Evolutionary conservation across 495 filamentous ascomycete genomes (phyloP), one percentile per base, ranked within the genome.

Genomic region (Lineolata rhizophorae): DNA sequence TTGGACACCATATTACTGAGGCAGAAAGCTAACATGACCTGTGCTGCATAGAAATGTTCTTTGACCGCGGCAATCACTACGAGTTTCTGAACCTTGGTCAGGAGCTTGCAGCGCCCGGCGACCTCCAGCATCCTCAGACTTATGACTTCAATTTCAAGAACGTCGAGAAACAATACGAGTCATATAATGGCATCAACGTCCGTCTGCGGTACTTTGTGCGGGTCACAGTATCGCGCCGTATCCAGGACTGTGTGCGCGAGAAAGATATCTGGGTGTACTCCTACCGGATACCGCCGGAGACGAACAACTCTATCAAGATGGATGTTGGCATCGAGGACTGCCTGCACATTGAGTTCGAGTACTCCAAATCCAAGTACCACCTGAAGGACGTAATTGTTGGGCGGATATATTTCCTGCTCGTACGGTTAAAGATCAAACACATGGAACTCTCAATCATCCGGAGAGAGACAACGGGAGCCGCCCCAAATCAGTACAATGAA

Each of bases 81-180:
- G 87, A 99, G 57, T 99, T 99, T 53, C 72, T 95, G 26, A 91
- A 81, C 15, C 66, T 95, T 11, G 82, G 83, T 34, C 87, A 94
- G 50, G 87, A 99, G 52, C 69, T 99, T 18, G 87, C 87, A 6
- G 82, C 83, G 14, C 87, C 87, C 1, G 90, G 87, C 45, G 87
- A 99, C 55, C 72, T 99, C 33, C 84, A 95, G 42, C 87, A 99
- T 56, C 90, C 87, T 20, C 90, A 95, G 57, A 91, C 83, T 26
- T 94, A 92, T 61, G 80, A 90, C 35, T 99, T 99, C 69, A 92
- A 94, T 58, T 99, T 99, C 68, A 99, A 95, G 56, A 95, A 95
- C 53, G 79, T 99, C 43, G 87, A 99, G 65, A 99, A 99, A 61
- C 83, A 91, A 52, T 99, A 99, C 62, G 87, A 99, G 55, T 93